Percentiles rank a stretch among this genome's conserved stretches.
Evolutionary conservation across 805 yeast genomes (phyloP).

Genomic region (Zygotorulaspora danielsina): DNA sequence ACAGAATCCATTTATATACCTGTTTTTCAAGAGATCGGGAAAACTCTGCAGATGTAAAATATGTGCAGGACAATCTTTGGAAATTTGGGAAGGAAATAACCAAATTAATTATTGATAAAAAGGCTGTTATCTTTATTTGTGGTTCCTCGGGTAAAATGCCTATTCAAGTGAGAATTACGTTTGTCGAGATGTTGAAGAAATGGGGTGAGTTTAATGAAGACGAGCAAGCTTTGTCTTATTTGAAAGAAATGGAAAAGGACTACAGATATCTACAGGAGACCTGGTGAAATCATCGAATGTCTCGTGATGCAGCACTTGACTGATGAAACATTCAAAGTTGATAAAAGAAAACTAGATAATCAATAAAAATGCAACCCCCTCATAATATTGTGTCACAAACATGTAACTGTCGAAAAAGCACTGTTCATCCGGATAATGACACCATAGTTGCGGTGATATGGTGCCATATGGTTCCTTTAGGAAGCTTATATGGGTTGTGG

Average conservation of each 20-base stretch:
- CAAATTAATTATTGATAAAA: constrained; percentile 47
- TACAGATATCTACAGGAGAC: constrained; percentile 82
- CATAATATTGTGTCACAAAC: no score
- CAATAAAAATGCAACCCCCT: no score
- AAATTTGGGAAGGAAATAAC: constrained; percentile 46
- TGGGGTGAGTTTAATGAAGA: constrained; percentile 38
- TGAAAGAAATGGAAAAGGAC: constrained; percentile 55
- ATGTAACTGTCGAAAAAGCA: no score
- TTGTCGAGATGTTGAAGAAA: constrained; percentile 56
- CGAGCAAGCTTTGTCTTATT: constrained; percentile 46
- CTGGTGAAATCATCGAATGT: constrained; percentile 63
- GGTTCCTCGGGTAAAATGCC: constrained; percentile 98
- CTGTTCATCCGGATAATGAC: no score
- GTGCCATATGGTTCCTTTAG: constrained; percentile 62
- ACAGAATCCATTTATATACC: constrained; percentile 40
- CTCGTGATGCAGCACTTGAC: no score
- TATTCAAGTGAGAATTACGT: constrained; percentile 72
- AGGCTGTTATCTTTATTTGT: constrained; percentile 74
- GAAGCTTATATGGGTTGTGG: constrained; percentile 63
- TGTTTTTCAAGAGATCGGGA: constrained; percentile 48
- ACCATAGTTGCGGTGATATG: constrained; percentile 46
- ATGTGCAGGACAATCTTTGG: constrained; percentile 75
- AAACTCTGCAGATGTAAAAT: constrained; percentile 44
- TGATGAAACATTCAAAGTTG: no score
- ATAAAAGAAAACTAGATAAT: no score